phyloP scores from a whole-genome alignment of 306 rosid genomes.

The Cercis canadensis region DNA sequence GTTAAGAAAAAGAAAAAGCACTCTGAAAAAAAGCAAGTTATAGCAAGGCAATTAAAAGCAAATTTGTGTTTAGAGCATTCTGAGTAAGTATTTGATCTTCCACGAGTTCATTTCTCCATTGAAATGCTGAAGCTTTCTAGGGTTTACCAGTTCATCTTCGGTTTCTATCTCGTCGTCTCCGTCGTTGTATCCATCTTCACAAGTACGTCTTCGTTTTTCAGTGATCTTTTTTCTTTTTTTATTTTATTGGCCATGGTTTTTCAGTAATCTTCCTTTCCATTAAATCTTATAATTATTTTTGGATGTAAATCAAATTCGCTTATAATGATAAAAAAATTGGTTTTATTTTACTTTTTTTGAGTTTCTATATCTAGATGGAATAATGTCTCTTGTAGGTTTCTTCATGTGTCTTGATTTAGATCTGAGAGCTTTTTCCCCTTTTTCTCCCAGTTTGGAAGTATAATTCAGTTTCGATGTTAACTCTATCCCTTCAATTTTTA shows the following conservation, averaged over 20 bases:
- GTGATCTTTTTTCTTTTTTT: neutral
- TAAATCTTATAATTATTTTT: neutral
- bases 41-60: slow-evolving; percentile 8
- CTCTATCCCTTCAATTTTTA: neutral
- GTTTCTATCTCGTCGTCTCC: slow-evolving; percentile 33
- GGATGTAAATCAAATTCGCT: slow-evolving; percentile 21
- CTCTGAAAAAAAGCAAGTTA: slow-evolving; percentile 1
- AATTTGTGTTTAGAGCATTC: neutral
- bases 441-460: neutral
- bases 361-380: slow-evolving; percentile 1
- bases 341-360: neutral
- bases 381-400: slow-evolving; percentile 9
- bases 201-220: slow-evolving; percentile 21
- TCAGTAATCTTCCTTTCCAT: slow-evolving; percentile 11
- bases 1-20: slow-evolving; percentile 33
- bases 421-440: slow-evolving; percentile 33
- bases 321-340: neutral
- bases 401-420: slow-evolving; percentile 38
- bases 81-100: slow-evolving; percentile 36
- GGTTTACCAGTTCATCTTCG: slow-evolving; percentile 43
- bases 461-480: slow-evolving; percentile 31
- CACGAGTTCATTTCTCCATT: slow-evolving; percentile 8
- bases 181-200: slow-evolving; percentile 35
- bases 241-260: too few relatives aligned
- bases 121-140: slow-evolving; percentile 58